Conservation (phyloP, 2,329 filamentous ascomycete genomes). For the Berkeleyomyces basicola region DNA sequence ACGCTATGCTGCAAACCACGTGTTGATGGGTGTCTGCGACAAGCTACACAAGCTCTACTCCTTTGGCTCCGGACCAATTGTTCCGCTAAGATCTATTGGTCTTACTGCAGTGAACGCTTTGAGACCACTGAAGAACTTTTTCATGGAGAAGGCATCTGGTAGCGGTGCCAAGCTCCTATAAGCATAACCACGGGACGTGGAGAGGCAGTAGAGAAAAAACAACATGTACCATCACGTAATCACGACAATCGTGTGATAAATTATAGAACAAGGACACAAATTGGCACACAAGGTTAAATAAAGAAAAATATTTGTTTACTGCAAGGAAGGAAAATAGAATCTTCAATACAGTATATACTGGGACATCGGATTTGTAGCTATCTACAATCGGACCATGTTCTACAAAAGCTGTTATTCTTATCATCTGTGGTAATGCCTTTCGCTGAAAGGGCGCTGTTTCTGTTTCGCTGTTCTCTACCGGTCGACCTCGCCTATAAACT, state of each 20-base stretch:
- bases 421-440: conserved; percentile 14
- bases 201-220: not conserved
- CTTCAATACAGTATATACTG: conserved; percentile 17
- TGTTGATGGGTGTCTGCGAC: conserved; percentile 65
- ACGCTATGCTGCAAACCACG: conserved; percentile 66
- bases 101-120: conserved; percentile 60
- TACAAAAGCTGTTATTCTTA: conserved; percentile 7
- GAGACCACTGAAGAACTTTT: conserved; percentile 59
- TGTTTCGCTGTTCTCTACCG: conserved; percentile 26
- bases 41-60: conserved; percentile 87
- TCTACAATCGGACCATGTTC: conserved; percentile 16
- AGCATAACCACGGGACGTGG: not conserved
- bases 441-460: conserved; percentile 11
- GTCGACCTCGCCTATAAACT: conserved; percentile 40
- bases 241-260: not conserved
- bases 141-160: conserved; percentile 61
- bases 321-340: conserved; percentile 11
- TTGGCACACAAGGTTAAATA: not conserved
- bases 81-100: conserved; percentile 62
- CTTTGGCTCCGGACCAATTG: conserved; percentile 61
- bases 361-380: conserved; percentile 15
- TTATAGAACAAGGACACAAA: not conserved
- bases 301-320: not conserved
- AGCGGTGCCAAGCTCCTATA: conserved; percentile 31
- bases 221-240: conserved; percentile 4